Evolutionary conservation across 2,329 filamentous ascomycete species (phyloP), one percentile per base, ranked within the genome.

Genomic region (Penicillium sp.): DNA sequence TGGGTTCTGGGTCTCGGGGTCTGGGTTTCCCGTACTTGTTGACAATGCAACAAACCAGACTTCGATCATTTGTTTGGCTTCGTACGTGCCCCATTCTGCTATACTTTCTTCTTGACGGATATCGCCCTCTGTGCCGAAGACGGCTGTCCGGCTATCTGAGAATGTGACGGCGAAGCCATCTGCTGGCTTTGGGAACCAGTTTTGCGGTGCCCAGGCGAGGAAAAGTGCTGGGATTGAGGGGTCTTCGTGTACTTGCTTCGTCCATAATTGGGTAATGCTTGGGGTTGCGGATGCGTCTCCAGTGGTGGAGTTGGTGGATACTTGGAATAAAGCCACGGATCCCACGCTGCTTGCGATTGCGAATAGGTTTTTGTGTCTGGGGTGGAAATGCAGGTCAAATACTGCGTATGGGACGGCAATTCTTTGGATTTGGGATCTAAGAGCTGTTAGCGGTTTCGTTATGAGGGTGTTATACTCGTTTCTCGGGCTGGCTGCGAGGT

Each of bases 301-400:
- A 1, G 41, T 29, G 44, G 46, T 29, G 44, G 46, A 47, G 15
- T 40, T 25, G 31, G 56, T 10, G 39, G 62, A 60, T 37, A 72
- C 58, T 15, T 70, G 64, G 44, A 79, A 79, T 9, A 78, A 56
- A 6, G 70, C 61, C 3, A 73, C 64, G 18, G 64, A 42, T 87
- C 74, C 60, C 70, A 88, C 90, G 58, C 91, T 96, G 1, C 89
- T 90, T 9, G 90, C 90, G 3, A 87, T 85, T 10, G 86, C 91
- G 50, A 96, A 80, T 4, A 88, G 74, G 31, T 80, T 79, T 47
- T 72, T 75, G 50, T 78, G 70, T 49, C 74, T 67, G 1, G 82
- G 84, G 57, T 87, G 84, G 71, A 97, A 97, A 63, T 92, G 90
- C 31, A 97, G 77, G 69, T 97, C 92, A 50, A 97, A 81, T 29